A percentile compares a stretch with the other conserved stretches of the same genome.
Evolutionary conservation across 345 rosid genomes (phyloP).

Genomic region (Salix exigua): DNA sequence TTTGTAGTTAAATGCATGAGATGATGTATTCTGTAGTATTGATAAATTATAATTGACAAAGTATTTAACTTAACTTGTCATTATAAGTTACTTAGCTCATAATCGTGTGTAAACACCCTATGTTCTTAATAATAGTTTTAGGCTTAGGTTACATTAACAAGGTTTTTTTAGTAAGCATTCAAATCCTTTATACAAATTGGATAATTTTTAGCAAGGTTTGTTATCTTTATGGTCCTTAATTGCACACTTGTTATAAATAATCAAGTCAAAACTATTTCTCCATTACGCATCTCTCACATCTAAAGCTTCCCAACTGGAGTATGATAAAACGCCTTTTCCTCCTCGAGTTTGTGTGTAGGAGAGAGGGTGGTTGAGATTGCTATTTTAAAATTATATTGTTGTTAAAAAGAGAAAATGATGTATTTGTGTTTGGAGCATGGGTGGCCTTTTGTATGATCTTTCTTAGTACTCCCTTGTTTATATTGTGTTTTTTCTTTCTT

Average conservation of each 20-base stretch:
- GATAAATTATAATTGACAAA: background rate
- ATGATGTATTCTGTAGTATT: background rate
- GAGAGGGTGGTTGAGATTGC: no score
- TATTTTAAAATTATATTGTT: no score
- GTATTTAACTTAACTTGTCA: background rate
- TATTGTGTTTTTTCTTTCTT: background rate
- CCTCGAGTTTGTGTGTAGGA: no score
- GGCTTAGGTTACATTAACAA: background rate
- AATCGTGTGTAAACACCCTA: background rate
- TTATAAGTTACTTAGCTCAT: background rate
- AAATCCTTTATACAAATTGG: background rate
- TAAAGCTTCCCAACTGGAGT: no score
- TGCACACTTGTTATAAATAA: background rate
- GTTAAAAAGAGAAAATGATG: no score
- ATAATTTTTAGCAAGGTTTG: background rate
- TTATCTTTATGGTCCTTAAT: background rate
- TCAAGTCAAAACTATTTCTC: no score
- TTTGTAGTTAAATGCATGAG: background rate
- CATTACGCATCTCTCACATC: no score
- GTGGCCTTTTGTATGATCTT: no score
- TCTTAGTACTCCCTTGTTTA: no score
- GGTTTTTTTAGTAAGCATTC: background rate
- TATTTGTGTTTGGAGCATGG: no score
- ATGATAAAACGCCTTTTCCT: no score
- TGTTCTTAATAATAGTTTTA: background rate